Evolutionary conservation across 352 stramenopile genomes (phyloP).

Genomic region (Pythium monospermum): DNA sequence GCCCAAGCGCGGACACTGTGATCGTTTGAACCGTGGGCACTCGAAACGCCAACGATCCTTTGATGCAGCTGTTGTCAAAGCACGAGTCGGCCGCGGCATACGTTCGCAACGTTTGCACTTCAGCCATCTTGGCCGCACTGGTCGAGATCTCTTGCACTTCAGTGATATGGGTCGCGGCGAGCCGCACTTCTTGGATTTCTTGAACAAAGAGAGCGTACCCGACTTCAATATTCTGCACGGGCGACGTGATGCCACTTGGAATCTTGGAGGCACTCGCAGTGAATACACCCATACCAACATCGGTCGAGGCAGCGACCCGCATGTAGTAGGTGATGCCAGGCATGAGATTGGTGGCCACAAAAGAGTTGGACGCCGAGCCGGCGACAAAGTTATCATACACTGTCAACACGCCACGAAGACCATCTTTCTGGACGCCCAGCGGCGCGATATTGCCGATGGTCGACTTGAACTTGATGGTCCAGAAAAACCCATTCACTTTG

Average conservation of each 20-base stretch:
- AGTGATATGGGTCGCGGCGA: conserved; percentile 56
- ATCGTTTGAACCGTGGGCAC: conserved; percentile 74
- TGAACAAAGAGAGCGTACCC: conserved; percentile 52
- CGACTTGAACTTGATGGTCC: conserved; percentile 78
- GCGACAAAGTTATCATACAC: conserved; percentile 29
- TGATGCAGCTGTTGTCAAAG: conserved; percentile 41
- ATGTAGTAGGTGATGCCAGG: conserved; percentile 67
- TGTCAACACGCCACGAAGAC: conserved; percentile 26
- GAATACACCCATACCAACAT: conserved; percentile 49
- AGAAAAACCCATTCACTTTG: conserved; percentile 77
- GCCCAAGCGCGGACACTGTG: conserved; percentile 40
- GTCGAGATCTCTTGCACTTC: conserved; percentile 71
- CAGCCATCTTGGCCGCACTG: conserved; percentile 48
- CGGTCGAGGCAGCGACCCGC: conserved; percentile 49
- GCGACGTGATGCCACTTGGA: conserved; percentile 39
- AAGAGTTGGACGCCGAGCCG: conserved; percentile 46
- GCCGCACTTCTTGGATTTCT: conserved; percentile 66
- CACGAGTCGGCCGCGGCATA: conserved; percentile 40
- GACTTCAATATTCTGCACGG: conserved; percentile 44
- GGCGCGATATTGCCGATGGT: conserved; percentile 60
- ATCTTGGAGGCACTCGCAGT: conserved; percentile 31
- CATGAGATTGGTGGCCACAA: conserved; percentile 43
- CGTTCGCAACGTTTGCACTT: conserved; percentile 70
- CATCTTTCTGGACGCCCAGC: conserved; percentile 28
- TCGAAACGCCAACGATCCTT: conserved; percentile 55